Percentiles rank a stretch among this genome's conserved stretches.
Evolutionary conservation across 345 rosid genomes (phyloP).

Genomic region (Citrus australasica): DNA sequence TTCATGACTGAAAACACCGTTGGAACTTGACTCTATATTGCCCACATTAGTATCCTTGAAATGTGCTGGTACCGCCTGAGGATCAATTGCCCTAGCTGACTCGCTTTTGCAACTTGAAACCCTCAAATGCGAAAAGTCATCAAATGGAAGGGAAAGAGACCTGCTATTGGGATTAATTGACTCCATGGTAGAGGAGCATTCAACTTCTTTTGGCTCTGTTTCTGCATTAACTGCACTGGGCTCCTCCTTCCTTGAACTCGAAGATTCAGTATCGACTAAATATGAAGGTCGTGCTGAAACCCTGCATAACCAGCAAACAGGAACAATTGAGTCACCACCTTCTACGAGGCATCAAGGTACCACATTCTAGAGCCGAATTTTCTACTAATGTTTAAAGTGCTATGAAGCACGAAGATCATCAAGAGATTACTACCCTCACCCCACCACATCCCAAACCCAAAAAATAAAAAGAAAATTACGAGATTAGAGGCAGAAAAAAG

Average conservation of each 20-base stretch:
- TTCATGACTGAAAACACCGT: constrained; percentile 4
- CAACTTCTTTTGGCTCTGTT: constrained; percentile 24
- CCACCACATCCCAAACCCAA: background rate
- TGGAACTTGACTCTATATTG: constrained; percentile 17
- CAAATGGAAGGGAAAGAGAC: constrained; percentile 13
- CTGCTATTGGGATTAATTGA: background rate
- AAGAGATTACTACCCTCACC: background rate
- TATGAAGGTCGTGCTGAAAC: constrained; percentile 51
- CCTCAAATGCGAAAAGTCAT: constrained; percentile 24
- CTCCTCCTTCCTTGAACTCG: constrained; percentile 27
- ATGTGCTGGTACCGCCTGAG: constrained; percentile 7
- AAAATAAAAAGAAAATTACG: background rate
- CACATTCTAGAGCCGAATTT: background rate
- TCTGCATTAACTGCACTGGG: constrained; percentile 24
- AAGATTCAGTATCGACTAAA: constrained; percentile 38
- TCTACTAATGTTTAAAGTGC: background rate
- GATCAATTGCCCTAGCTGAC: constrained; percentile 17
- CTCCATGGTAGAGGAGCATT: constrained; percentile 19
- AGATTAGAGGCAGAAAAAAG: background rate
- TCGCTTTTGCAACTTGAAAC: constrained; percentile 24
- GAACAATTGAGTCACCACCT: background rate
- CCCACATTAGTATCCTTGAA: constrained; percentile 9
- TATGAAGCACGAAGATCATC: background rate
- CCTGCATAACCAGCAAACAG: constrained; percentile 33
- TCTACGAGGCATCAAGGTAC: background rate